phyloP scores from a whole-genome alignment of 139 green algal genomes.

The Chlorella sorokiniana region DNA sequence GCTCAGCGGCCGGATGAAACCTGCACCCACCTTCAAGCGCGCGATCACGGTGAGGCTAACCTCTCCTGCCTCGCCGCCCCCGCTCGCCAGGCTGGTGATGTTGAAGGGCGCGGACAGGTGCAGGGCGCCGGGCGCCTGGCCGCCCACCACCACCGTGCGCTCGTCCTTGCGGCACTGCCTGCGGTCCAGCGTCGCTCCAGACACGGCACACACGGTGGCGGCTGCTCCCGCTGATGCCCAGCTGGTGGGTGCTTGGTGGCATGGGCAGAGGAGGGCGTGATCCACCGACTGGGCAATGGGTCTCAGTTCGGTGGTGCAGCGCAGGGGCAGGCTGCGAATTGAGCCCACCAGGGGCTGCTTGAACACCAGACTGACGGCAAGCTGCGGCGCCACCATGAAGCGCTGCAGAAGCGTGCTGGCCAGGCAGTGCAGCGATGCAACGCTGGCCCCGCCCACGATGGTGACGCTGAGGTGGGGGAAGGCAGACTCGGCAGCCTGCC shows the following conservation, averaged over 20 bases:
- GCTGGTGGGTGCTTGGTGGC: slow-evolving; percentile 4
- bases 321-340: slow-evolving; percentile 24
- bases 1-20: background rate
- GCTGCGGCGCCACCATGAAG: background rate
- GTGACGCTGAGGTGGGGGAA: slow-evolving; percentile 20
- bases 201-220: background rate
- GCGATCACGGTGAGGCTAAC: slow-evolving; percentile 1
- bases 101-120: slow-evolving; percentile 23
- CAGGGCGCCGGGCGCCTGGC: slow-evolving; percentile 9
- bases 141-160: slow-evolving; percentile 9
- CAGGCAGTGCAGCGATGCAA: background rate
- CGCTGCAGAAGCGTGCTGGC: slow-evolving; percentile 29
- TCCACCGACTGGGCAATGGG: slow-evolving; percentile 3
- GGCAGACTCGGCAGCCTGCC: background rate
- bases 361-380: slow-evolving; percentile 23
- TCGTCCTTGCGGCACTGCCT: slow-evolving; percentile 19
- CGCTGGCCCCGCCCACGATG: background rate
- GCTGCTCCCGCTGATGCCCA: background rate
- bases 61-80: background rate
- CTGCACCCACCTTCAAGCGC: slow-evolving; percentile 1
- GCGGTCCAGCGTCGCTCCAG: background rate
- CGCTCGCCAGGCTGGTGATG: slow-evolving; percentile 3
- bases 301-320: background rate
- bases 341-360: slow-evolving; percentile 22
- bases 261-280: slow-evolving; percentile 25